Conservation (phyloP, 805 yeast genomes). For the Kurtzmaniella fragi region DNA sequence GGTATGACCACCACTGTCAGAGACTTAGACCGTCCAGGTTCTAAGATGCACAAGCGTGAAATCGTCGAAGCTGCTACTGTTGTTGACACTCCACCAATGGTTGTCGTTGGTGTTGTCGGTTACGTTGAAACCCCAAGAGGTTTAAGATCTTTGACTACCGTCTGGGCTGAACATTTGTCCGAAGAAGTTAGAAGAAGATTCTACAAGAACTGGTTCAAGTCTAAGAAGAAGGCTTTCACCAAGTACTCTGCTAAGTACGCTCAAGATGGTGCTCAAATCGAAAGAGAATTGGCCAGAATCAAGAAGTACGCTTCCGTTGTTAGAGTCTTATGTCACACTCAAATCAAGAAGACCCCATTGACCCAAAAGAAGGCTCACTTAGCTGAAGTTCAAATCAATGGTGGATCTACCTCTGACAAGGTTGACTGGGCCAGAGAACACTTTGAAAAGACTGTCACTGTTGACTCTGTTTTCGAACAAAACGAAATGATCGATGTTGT, state of each 20-base stretch:
- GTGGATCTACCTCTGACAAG: constrained; percentile 97
- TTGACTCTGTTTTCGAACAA: constrained; percentile 95
- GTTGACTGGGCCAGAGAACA: constrained; percentile 98
- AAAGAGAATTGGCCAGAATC: constrained; percentile 97
- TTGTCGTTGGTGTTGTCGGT: constrained; percentile 99
- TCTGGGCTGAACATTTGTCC: constrained; percentile 99
- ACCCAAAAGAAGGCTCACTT: constrained; percentile 99
- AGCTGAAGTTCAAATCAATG: constrained; percentile 99
- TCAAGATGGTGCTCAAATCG: constrained; percentile 79
- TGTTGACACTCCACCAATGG: constrained; percentile 98
- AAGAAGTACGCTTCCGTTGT: constrained; percentile 97
- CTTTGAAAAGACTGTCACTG: constrained; percentile 97
- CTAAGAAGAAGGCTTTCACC: constrained; percentile 99
- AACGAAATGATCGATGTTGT: constrained; percentile 97
- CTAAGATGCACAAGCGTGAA: constrained; percentile 99
- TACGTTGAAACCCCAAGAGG: constrained; percentile 99
- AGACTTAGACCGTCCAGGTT: constrained; percentile 99
- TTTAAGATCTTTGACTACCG: constrained; percentile 98
- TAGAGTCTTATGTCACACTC: constrained; percentile 99
- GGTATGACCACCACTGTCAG: constrained; percentile 99
- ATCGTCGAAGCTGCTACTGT: constrained; percentile 99
- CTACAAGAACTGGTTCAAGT: constrained; percentile 99
- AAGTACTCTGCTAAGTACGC: constrained; percentile 99
- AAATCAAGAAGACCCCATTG: constrained; percentile 98
- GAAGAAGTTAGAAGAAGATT: constrained; percentile 99